Conservation (phyloP, 2,329 filamentous ascomycete species). For the Ceratocystis cubensis region DNA sequence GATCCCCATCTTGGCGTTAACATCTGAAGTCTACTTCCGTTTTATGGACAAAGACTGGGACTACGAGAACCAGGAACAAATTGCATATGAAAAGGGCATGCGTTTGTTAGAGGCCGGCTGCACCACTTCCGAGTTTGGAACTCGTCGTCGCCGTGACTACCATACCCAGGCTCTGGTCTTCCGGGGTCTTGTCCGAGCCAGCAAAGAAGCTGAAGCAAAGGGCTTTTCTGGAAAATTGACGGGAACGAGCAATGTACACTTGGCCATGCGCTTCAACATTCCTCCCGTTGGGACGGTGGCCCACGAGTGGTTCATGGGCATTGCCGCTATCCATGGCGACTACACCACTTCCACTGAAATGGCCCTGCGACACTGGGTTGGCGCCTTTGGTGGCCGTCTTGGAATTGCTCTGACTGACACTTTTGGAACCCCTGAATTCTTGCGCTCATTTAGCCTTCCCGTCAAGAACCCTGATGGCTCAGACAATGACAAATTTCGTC, state of each 20-base stretch:
- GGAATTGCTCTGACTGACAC: conserved; percentile 91
- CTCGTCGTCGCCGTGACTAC: conserved; percentile 77
- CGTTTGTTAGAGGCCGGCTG: conserved; percentile 70
- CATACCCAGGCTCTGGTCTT: conserved; percentile 90
- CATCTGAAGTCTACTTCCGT: conserved; percentile 94
- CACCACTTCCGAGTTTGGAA: conserved; percentile 87
- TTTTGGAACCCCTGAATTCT: conserved; percentile 82
- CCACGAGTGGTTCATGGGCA: conserved; percentile 99
- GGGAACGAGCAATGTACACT: conserved; percentile 91
- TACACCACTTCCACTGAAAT: conserved; percentile 76
- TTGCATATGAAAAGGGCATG: conserved; percentile 69
- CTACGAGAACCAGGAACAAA: conserved; percentile 73
- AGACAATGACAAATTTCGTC: conserved; percentile 33
- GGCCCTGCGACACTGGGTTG: conserved; percentile 77
- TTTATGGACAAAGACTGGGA: conserved; percentile 92
- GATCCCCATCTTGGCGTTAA: conserved; percentile 81
- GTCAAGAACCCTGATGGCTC: conserved; percentile 35
- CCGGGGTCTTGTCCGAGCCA: conserved; percentile 67
- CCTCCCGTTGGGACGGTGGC: conserved; percentile 76
- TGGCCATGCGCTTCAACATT: conserved; percentile 85
- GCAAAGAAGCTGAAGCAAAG: conserved; percentile 52
- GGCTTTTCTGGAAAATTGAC: conserved; percentile 61
- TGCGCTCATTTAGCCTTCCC: conserved; percentile 67
- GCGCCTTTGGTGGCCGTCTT: conserved; percentile 74
- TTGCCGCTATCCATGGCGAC: conserved; percentile 77